Evolutionary conservation across 768 basidiomycete species (phyloP).

Genomic region (Lepiota subincarnata): DNA sequence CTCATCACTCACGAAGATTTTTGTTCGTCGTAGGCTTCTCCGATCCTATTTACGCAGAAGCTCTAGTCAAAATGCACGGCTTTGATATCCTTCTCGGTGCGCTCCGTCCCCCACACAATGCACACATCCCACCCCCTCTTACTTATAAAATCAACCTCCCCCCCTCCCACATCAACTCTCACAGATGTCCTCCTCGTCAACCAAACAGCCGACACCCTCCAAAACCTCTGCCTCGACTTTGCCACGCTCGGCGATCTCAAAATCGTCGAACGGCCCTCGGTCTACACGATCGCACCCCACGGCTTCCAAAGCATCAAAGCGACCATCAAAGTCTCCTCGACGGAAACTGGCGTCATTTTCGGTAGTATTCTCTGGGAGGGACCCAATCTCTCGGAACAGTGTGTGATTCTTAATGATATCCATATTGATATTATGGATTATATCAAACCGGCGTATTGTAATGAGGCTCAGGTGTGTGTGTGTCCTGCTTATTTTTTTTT

Average conservation of each 20-base stretch:
- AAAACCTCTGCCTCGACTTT: constrained; percentile 96
- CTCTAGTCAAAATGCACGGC: constrained; percentile 95
- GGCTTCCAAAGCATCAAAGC: constrained; percentile 99
- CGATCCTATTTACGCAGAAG: constrained; percentile 97
- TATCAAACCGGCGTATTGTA: constrained; percentile 95
- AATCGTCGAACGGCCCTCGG: constrained; percentile 91
- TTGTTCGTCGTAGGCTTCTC: constrained; percentile 88
- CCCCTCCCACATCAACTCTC: too few relatives aligned
- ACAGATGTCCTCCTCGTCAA: constrained; percentile 94
- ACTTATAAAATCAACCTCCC: neutral
- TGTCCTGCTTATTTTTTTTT: too few relatives aligned
- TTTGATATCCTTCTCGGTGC: constrained; percentile 92
- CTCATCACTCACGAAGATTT: neutral
- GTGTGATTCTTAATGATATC: constrained; percentile 94
- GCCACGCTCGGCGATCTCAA: constrained; percentile 96
- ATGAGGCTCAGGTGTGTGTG: constrained; percentile 83
- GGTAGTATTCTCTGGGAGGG: constrained; percentile 98
- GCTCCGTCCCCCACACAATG: constrained; percentile 13
- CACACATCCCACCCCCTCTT: neutral
- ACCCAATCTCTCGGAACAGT: constrained; percentile 79
- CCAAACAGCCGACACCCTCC: constrained; percentile 89
- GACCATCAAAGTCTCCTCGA: constrained; percentile 97
- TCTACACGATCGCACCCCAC: constrained; percentile 92
- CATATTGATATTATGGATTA: constrained; percentile 99
- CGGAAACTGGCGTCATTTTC: constrained; percentile 98